These are phyloP conservation scores for Pseudocercospora macadamiae DNA, from an alignment of 2,329 filamentous ascomycete species.

Conservation along the genomic window DNA sequence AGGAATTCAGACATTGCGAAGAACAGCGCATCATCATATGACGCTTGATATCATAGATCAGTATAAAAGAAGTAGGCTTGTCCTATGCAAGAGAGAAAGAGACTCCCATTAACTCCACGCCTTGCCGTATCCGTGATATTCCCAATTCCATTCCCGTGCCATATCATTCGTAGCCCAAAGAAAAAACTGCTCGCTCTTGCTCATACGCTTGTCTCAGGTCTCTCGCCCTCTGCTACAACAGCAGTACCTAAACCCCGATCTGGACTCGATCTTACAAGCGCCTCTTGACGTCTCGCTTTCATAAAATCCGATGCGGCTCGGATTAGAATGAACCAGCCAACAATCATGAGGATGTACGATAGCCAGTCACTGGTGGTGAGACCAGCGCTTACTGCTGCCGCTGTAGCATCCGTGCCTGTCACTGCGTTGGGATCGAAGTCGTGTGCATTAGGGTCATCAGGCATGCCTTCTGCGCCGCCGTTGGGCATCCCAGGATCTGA, in stretches of 20 bases:
- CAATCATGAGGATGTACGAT: slow-evolving; percentile 91
- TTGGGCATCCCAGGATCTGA: slow-evolving; percentile 26
- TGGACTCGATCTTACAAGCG: slow-evolving; percentile 88
- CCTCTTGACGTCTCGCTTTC: slow-evolving; percentile 84
- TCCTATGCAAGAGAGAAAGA: not conserved
- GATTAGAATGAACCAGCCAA: slow-evolving; percentile 97
- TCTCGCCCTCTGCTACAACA: slow-evolving; percentile 84
- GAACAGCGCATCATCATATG: too few species aligned
- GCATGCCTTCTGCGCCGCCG: slow-evolving; percentile 52
- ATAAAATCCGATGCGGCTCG: slow-evolving; percentile 90
- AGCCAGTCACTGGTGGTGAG: slow-evolving; percentile 83
- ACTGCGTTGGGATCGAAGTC: slow-evolving; percentile 79
- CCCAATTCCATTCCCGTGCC: slow-evolving; percentile 5
- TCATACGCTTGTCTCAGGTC: slow-evolving; percentile 64
- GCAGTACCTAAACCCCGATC: slow-evolving; percentile 83
- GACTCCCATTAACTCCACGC: slow-evolving; percentile 4
- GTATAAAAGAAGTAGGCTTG: too few species aligned
- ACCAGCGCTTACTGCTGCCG: slow-evolving; percentile 45
- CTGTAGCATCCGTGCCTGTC: slow-evolving; percentile 43
- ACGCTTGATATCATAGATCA: too few species aligned
- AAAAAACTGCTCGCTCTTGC: not conserved
- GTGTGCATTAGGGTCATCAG: slow-evolving; percentile 86
- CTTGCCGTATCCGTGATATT: not conserved
- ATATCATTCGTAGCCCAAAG: not conserved
- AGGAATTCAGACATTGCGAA: too few species aligned